Conservation (phyloP, 1,284 basidiomycete genomes). For the Athelia psychrophila region DNA sequence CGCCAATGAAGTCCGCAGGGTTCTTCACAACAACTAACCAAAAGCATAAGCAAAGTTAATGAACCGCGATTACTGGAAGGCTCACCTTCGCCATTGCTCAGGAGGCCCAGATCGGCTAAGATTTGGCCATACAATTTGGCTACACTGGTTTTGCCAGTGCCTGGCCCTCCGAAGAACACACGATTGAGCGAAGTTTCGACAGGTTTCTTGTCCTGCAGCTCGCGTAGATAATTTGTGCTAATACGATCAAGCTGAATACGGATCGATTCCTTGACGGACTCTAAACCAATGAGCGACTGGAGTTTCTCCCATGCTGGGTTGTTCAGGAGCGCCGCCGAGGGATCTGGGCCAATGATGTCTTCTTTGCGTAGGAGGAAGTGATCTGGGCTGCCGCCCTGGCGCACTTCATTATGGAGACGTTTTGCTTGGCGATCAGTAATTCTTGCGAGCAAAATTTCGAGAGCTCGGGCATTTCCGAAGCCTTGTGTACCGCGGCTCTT, state of each 20-base stretch:
- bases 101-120: constrained; percentile 52
- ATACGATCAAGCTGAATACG: constrained; percentile 44
- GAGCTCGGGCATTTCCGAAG: constrained; percentile 64
- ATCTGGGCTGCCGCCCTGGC: constrained; percentile 34
- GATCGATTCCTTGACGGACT: constrained; percentile 54
- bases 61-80: neutral
- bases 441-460: constrained; percentile 45
- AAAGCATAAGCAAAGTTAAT: neutral
- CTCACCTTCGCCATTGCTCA: constrained; percentile 67
- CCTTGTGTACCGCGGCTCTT: constrained; percentile 49
- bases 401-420: constrained; percentile 39
- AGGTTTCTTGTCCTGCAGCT: constrained; percentile 52
- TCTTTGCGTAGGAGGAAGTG: constrained; percentile 49
- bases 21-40: constrained; percentile 58
- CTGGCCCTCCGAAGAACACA: constrained; percentile 61
- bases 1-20: constrained; percentile 61
- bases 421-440: constrained; percentile 50
- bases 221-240: constrained; percentile 54
- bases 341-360: constrained; percentile 64
- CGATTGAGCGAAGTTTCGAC: constrained; percentile 55
- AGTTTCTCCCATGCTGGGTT: constrained; percentile 52
- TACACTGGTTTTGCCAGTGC: constrained; percentile 68
- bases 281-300: constrained; percentile 50
- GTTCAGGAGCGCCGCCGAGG: constrained; percentile 41
- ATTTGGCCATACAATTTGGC: constrained; percentile 62